Base-by-base conservation (phyloP, 495 filamentous ascomycete genomes). In the Parathielavia appendiculata region DNA sequence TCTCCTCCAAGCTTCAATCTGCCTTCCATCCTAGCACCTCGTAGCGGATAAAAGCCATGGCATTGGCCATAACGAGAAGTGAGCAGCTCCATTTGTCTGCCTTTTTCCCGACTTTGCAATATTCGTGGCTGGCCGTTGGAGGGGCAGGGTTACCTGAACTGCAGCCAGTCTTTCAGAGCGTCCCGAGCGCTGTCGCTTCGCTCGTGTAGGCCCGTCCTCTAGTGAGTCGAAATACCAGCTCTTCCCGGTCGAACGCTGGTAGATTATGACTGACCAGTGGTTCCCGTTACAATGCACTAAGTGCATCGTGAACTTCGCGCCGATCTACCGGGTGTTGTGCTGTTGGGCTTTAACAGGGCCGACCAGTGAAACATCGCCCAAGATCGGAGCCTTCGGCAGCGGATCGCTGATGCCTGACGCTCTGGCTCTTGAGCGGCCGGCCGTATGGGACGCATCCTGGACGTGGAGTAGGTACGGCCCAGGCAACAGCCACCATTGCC, bases 11-110 rank as follows among this genome's bases (percentile, higher is more conserved):
- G 11, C 39, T 0, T 17, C 14, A 5, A 65, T 32, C 0, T 40
- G 40, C n/a, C 1, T 64, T 4, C 64, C 64, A 68, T 1, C 63
- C 58, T 6, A 64, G 16, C 1, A 50, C 11, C 11, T 59, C 61
- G 22, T 56, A 62, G 9, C 58, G 57, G 22, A 62, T 7, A 40
- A 63, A 66, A 16, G 53, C 56, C 39, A 64, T 38, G 23, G 48
- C 35, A 26, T 64, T 63, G 11, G 52, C 58, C 8, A 68, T 58
- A 5, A 13, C 16, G 23, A 64, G 63, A 0, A 68, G 30, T 4
- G 52, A 52, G 45, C 66, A 68, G 22, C 58, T 51, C 58, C 51
- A 64, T 1, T 7, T 22, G 14, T 56, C 52, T 7, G 12, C 1
- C 34, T 67, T 63, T 1, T n/a, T 20, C 26, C n/a, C 2, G 51